Evolutionary conservation across 2,329 filamentous ascomycete species (phyloP).

Genomic region (Beauveria medogensis): DNA sequence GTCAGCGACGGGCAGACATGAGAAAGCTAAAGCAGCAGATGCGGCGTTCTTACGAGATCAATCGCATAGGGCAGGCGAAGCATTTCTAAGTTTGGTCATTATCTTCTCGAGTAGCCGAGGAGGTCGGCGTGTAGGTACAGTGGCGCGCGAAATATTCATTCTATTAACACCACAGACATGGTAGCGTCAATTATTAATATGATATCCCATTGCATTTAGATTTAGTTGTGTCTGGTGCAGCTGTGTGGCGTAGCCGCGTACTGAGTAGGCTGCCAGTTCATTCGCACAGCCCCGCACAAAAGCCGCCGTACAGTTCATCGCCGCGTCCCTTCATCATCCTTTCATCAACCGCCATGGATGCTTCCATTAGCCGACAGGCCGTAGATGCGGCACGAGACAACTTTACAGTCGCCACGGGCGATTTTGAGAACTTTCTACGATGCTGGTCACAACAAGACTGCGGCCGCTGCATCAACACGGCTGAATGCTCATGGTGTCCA

Average conservation of each 20-base stretch:
- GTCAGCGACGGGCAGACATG: slow-evolving; percentile 24
- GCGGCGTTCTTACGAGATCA: slow-evolving; percentile 25
- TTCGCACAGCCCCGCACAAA: slow-evolving; percentile 1
- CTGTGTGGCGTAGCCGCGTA: neutral
- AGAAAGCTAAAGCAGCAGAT: slow-evolving; percentile 28
- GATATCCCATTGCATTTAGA: neutral
- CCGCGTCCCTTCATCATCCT: neutral
- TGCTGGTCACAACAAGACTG: slow-evolving; percentile 47
- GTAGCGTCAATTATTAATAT: slow-evolving; percentile 6
- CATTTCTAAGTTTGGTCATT: neutral
- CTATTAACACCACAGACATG: slow-evolving; percentile 8
- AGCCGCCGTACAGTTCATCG: neutral
- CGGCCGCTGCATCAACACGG: slow-evolving; percentile 33
- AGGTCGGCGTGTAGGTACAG: neutral
- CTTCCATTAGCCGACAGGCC: slow-evolving; percentile 1
- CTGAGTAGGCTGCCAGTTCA: too few species aligned
- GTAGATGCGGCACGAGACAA: slow-evolving; percentile 17
- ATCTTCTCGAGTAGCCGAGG: neutral
- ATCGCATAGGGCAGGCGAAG: neutral
- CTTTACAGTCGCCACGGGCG: slow-evolving; percentile 21
- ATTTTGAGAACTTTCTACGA: slow-evolving; percentile 34
- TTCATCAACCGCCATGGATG: slow-evolving; percentile 2
- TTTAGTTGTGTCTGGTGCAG: neutral
- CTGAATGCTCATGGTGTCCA: slow-evolving; percentile 45
- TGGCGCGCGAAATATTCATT: neutral